Percentiles rank a stretch among this genome's conserved stretches.
phyloP scores from a whole-genome alignment of 148 eudicot genomes.

The Vaccinium macrocarpon region DNA sequence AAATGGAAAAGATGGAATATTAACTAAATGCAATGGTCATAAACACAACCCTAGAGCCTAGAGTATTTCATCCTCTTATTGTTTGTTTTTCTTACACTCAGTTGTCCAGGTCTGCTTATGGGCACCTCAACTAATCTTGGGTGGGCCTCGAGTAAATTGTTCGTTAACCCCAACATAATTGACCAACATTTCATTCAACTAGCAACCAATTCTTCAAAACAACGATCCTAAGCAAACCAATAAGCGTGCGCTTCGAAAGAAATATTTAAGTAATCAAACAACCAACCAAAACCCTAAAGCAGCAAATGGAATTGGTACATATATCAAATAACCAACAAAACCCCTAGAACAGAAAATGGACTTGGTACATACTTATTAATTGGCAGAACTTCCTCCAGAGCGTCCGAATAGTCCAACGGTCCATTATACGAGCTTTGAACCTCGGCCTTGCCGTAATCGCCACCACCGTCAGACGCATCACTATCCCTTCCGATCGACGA shows the following conservation, averaged over 20 bases:
- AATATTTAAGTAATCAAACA: not conserved
- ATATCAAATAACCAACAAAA: constrained; percentile 11
- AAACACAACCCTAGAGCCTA: too few relatives aligned
- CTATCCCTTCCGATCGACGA: constrained; percentile 63
- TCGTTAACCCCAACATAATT: not conserved
- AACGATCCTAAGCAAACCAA: not conserved
- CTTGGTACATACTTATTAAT: constrained; percentile 41
- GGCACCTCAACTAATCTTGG: too few relatives aligned
- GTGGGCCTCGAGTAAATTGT: not conserved
- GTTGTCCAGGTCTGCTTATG: too few relatives aligned
- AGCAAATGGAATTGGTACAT: constrained; percentile 15
- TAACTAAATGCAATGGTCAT: too few relatives aligned
- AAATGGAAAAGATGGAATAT: too few relatives aligned
- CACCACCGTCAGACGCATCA: constrained; percentile 35
- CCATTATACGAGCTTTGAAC: constrained; percentile 52
- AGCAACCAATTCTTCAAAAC: not conserved
- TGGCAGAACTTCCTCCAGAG: constrained; percentile 52
- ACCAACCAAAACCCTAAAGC: not conserved
- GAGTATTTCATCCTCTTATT: too few relatives aligned
- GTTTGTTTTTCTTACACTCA: too few relatives aligned
- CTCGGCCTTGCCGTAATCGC: constrained; percentile 39
- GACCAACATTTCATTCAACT: not conserved
- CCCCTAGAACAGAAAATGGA: not conserved
- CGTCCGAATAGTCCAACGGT: constrained; percentile 37
- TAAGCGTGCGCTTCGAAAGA: not conserved